Evolutionary conservation across 495 filamentous ascomycete genomes (phyloP).

Genomic region (Trichoderma asperelloides): DNA sequence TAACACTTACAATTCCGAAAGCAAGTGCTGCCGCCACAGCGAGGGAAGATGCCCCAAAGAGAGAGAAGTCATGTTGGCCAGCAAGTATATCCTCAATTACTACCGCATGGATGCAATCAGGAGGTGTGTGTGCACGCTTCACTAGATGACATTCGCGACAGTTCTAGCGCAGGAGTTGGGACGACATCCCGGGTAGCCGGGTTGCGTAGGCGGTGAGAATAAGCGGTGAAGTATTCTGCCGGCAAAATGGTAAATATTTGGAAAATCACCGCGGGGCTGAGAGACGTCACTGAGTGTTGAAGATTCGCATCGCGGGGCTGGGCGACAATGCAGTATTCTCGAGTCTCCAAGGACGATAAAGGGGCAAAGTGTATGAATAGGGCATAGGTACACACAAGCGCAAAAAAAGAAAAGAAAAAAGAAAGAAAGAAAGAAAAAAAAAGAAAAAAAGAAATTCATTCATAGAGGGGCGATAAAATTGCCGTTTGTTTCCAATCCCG

Average conservation of each 20-base stretch:
- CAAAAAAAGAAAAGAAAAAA: no score
- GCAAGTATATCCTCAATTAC: background rate
- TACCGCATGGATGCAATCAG: background rate
- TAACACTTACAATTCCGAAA: conserved; percentile 63
- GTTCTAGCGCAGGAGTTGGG: background rate
- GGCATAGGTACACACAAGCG: background rate
- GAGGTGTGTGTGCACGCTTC: background rate
- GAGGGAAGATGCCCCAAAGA: conserved; percentile 23
- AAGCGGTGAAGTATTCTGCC: conserved; percentile 11
- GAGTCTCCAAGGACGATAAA: background rate
- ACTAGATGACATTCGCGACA: conserved; percentile 2
- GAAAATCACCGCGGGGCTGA: background rate
- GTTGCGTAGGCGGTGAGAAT: background rate
- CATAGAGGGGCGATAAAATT: no score
- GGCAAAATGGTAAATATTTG: background rate
- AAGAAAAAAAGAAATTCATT: no score
- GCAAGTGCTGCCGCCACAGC: conserved; percentile 50
- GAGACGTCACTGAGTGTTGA: background rate
- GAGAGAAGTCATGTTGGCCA: conserved; percentile 9
- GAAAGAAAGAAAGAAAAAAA: no score
- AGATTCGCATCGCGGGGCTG: conserved; percentile 4
- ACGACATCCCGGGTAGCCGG: background rate
- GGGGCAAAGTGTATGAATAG: background rate
- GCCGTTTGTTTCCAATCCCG: no score
- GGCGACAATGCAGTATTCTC: background rate